A percentile compares a stretch with the other conserved stretches of the same genome.
These are phyloP conservation scores for Davidsoniella eucalypti DNA, from an alignment of 2,329 filamentous ascomycete genomes.

Conservation along the genomic window DNA sequence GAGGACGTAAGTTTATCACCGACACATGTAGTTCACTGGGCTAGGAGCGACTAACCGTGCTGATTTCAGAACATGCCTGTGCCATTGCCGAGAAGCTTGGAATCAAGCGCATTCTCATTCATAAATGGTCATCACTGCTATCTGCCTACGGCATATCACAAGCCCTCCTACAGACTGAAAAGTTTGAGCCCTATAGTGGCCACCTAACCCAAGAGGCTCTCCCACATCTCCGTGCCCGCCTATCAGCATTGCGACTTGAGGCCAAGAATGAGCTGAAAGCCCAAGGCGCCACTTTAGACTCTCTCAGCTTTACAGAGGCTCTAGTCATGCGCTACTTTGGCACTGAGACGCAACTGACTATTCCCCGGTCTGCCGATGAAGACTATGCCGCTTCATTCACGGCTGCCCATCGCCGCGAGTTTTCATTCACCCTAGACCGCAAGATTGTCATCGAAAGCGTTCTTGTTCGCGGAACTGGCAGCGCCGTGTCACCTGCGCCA, in stretches of 20 bases:
- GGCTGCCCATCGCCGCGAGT: constrained; percentile 56
- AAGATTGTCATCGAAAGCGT: constrained; percentile 28
- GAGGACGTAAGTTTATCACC: not conserved
- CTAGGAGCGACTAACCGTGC: not conserved
- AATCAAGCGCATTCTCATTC: constrained; percentile 27
- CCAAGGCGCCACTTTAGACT: constrained; percentile 26
- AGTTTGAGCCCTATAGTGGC: constrained; percentile 22
- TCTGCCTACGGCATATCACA: constrained; percentile 31
- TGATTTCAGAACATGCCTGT: constrained; percentile 28
- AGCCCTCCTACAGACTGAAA: constrained; percentile 28
- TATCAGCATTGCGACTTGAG: constrained; percentile 25
- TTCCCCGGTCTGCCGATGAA: constrained; percentile 20
- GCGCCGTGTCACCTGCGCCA: not conserved
- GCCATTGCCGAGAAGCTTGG: constrained; percentile 27
- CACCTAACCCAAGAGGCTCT: constrained; percentile 11
- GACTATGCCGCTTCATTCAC: constrained; percentile 52
- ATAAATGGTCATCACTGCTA: constrained; percentile 28
- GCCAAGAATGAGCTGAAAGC: constrained; percentile 2
- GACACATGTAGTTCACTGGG: not conserved
- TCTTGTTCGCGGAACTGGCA: constrained; percentile 25
- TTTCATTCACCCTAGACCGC: constrained; percentile 45
- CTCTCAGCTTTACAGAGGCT: constrained; percentile 27
- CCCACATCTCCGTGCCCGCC: constrained; percentile 15
- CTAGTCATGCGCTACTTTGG: constrained; percentile 27
- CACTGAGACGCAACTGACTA: constrained; percentile 21